Base-by-base conservation (phyloP, 1,139 yeast genomes). In the Scheffersomyces stambukii region DNA sequence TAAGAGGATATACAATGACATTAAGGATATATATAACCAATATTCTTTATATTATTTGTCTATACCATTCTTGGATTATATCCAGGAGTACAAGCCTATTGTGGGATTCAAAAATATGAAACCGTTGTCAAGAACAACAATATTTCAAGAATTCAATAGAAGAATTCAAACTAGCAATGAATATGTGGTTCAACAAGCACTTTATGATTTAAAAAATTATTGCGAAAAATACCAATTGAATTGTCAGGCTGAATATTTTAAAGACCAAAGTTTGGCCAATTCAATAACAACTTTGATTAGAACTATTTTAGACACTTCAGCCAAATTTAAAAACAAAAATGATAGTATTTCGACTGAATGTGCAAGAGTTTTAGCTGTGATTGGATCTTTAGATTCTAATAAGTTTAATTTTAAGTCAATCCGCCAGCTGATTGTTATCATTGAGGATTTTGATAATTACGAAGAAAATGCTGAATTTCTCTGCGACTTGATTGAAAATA, bases 341-440 rank as follows among this genome's bases (percentile, higher is more conserved):
- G 60, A 67, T 4, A 64, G 62, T 5, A 68, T 86, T 6, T 64
- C 86, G 4, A 50, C 59, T 1, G 64, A 72, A 25, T 76, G 93
- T 46, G 77, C 94, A 0, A 69, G 70, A 37, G 82, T 86, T 21
- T 59, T 91, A 10, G 81, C 95, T 2, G 55, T 77, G 21, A 64
- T 91, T 31, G 98, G 98, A 1, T 78, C 89, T 0, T 49, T 86
- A 10, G 96, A 89, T 47, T 64, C 82, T 3, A 74, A 77, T 30
- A 76, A 73, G 38, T 66, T 77, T 44, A 70, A 69, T 26, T 62
- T 75, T 29, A 66, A 70, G 25, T 56, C 72, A 3, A 58, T 65
- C 5, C 60, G 58, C 26, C 46, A 57, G 8, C 70, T 68, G 22
- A 54, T 70, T 10, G 65, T 80, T 2, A 60, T 81, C 8, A 61